Conservation (phyloP, 352 stramenopile genomes). For the Globisporangium rhizosaccharum region DNA sequence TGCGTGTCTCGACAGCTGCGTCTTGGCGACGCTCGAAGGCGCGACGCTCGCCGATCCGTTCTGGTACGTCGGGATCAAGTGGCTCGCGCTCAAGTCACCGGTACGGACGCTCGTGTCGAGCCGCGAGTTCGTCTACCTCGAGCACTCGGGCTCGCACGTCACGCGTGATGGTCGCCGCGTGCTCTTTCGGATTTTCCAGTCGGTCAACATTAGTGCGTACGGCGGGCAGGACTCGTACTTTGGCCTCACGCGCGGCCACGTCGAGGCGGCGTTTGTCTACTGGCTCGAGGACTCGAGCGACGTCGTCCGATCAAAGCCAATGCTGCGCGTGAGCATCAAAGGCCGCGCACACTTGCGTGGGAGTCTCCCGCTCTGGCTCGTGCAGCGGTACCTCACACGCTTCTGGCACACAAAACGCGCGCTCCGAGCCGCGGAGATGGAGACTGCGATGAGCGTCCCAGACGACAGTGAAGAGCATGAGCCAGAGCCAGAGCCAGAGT, state of each 20-base stretch:
- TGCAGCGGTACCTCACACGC: conserved; percentile 57
- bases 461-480: not conserved
- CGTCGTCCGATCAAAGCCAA: conserved; percentile 3
- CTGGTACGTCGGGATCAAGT: conserved; percentile 75
- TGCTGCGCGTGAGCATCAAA: conserved; percentile 58
- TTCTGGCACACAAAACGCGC: conserved; percentile 42
- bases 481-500: too few relatives aligned
- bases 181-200: conserved; percentile 64
- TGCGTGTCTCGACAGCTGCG: conserved; percentile 49
- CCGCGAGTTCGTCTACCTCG: conserved; percentile 66
- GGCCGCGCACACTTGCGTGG: conserved; percentile 56
- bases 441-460: not conserved
- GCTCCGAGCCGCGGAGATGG: conserved; percentile 3
- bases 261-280: conserved; percentile 62
- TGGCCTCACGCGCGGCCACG: conserved; percentile 54
- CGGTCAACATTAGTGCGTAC: conserved; percentile 50
- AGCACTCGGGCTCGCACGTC: conserved; percentile 61
- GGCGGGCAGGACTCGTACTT: conserved; percentile 63
- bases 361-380: conserved; percentile 43
- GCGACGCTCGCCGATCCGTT: conserved; percentile 62
- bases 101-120: conserved; percentile 50
- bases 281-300: conserved; percentile 42
- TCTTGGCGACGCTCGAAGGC: conserved; percentile 59
- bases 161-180: conserved; percentile 34
- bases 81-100: conserved; percentile 60